Evolutionary conservation across 345 rosid species (phyloP).

Genomic region (Hevea brasiliensis): DNA sequence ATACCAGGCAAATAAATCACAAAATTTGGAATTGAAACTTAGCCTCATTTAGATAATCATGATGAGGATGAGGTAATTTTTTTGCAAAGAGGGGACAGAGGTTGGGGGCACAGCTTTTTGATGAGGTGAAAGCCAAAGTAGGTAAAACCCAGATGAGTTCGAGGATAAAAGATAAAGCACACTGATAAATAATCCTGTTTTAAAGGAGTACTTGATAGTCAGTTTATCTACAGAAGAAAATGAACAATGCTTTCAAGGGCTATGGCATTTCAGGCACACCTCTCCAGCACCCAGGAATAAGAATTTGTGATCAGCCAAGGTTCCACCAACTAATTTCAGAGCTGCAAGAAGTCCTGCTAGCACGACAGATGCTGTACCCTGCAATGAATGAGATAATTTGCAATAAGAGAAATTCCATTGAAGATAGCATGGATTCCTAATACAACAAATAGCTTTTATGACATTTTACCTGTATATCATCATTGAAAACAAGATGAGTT

Average conservation of each 20-base stretch:
- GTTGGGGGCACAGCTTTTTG: no score
- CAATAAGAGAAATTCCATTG: background rate
- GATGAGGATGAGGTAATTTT: no score
- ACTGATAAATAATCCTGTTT: no score
- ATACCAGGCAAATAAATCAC: background rate
- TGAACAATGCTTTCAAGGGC: background rate
- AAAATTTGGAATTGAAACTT: background rate
- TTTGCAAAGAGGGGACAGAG: no score
- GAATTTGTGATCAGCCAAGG: slow-evolving; percentile 72
- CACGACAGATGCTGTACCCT: slow-evolving; percentile 97
- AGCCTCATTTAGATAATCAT: no score
- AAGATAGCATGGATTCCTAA: slow-evolving; percentile 2
- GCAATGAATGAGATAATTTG: slow-evolving; percentile 18
- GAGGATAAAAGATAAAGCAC: no score
- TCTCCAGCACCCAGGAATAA: slow-evolving; percentile 98
- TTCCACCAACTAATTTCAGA: slow-evolving; percentile 62
- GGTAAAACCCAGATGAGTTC: no score
- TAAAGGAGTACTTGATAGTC: no score
- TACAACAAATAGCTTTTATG: background rate
- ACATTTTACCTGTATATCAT: slow-evolving; percentile 75
- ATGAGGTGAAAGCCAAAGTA: no score
- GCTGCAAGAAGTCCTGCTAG: slow-evolving; percentile 86
- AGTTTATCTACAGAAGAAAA: no score
- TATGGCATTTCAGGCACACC: slow-evolving; percentile 38
- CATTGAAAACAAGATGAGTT: slow-evolving; percentile 90